These are phyloP conservation scores for Suillus weaverae DNA, from an alignment of 768 basidiomycete genomes.

Conservation along the genomic window DNA sequence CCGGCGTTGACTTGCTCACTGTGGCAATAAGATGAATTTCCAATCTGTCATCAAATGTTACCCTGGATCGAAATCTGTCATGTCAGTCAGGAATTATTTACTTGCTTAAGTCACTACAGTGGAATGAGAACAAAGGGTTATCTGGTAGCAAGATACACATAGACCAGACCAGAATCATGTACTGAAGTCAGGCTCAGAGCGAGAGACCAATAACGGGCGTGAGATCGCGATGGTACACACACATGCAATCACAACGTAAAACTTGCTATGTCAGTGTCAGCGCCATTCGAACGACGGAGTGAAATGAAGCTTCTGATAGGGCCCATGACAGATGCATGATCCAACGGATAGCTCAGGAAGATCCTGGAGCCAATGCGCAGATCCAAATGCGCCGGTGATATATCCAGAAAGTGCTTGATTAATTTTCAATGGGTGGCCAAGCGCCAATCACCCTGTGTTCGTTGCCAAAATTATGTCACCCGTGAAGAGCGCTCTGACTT, in stretches of 20 bases:
- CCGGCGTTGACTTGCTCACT: too few species aligned
- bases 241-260: background rate
- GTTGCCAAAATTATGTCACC: background rate
- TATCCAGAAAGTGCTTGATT: too few species aligned
- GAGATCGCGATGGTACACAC: background rate
- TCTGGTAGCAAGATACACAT: background rate
- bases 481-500: constrained; percentile 17
- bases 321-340: too few species aligned
- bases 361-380: too few species aligned
- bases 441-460: too few species aligned
- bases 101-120: background rate
- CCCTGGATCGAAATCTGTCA: background rate
- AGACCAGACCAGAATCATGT: background rate
- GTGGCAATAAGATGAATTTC: background rate
- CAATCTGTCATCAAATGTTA: background rate
- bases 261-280: too few species aligned
- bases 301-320: too few species aligned
- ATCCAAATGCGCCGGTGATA: too few species aligned
- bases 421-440: too few species aligned
- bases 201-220: background rate
- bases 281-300: too few species aligned
- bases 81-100: background rate
- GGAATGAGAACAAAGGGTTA: background rate
- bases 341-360: too few species aligned
- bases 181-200: background rate